A percentile compares a stretch with the other conserved stretches of the same genome.
Conservation (phyloP, 331 rosid species). For the Malus hybrid region DNA sequence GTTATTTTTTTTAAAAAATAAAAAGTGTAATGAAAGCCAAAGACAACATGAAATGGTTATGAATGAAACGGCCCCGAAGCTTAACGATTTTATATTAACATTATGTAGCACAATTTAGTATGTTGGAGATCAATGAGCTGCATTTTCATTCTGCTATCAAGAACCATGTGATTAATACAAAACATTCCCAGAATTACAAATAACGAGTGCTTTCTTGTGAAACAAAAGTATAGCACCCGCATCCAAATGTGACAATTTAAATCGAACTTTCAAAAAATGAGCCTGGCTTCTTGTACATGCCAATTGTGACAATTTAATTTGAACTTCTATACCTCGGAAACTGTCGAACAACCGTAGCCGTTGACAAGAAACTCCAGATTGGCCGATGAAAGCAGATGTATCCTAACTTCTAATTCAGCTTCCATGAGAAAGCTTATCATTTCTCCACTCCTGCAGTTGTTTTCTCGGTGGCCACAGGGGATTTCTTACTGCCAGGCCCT, state of each 20-base stretch:
- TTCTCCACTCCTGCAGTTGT: slow-evolving; percentile 58
- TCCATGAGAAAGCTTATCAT: slow-evolving; percentile 17
- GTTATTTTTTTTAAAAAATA: no score
- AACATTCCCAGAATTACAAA: not conserved
- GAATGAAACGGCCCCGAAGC: no score
- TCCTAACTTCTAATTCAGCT: not conserved
- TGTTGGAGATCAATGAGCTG: no score
- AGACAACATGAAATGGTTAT: not conserved
- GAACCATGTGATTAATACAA: no score
- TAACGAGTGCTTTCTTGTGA: no score
- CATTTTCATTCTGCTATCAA: no score
- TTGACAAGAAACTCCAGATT: not conserved
- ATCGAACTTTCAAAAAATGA: no score
- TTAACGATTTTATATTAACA: no score
- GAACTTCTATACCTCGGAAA: not conserved
- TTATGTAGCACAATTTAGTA: no score
- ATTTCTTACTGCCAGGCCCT: slow-evolving; percentile 62
- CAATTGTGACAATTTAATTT: not conserved
- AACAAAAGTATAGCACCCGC: not conserved
- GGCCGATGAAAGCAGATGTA: not conserved
- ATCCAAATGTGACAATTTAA: not conserved
- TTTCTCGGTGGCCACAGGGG: slow-evolving; percentile 22
- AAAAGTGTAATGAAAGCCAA: no score
- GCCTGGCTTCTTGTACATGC: no score
- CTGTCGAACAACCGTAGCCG: no score